Percentiles rank a stretch among this genome's conserved stretches.
These are phyloP conservation scores for Plectosphaerella sp. DNA, from an alignment of 2,329 filamentous ascomycete genomes.

Conservation along the genomic window DNA sequence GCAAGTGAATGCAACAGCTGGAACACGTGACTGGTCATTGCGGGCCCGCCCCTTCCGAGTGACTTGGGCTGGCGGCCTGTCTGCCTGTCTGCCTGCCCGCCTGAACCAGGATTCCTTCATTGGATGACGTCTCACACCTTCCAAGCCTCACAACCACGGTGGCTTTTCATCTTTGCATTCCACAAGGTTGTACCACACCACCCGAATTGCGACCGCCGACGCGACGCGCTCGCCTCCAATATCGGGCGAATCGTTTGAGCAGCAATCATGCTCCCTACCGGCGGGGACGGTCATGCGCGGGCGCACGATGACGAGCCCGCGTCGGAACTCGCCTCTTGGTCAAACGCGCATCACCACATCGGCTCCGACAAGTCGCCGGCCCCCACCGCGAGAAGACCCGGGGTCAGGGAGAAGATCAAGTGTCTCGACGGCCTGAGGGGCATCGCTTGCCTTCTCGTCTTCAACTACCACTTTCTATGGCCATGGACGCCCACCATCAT, in stretches of 20 bases:
- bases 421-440: constrained; percentile 36
- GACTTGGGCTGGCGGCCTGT: no score
- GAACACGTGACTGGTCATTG: no score
- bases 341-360: constrained; percentile 3
- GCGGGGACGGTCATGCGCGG: constrained; percentile 7
- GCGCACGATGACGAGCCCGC: constrained; percentile 2
- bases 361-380: constrained; percentile 8
- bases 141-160: no score
- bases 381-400: constrained; percentile 7
- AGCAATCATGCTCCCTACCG: constrained; percentile 5
- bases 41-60: no score
- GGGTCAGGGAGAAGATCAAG: constrained; percentile 26
- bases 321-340: not conserved
- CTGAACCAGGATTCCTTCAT: no score
- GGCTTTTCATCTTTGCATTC: no score
- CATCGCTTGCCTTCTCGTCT: constrained; percentile 35
- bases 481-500: constrained; percentile 34
- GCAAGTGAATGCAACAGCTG: no score
- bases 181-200: no score
- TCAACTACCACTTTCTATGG: constrained; percentile 38
- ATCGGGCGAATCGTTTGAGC: not conserved
- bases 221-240: no score
- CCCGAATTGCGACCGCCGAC: no score
- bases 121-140: no score
- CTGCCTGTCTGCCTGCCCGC: no score